Evolutionary conservation across 2,329 filamentous ascomycete species (phyloP), one percentile per base, ranked within the genome.

Genomic region (Ceratocystis albifundus): DNA sequence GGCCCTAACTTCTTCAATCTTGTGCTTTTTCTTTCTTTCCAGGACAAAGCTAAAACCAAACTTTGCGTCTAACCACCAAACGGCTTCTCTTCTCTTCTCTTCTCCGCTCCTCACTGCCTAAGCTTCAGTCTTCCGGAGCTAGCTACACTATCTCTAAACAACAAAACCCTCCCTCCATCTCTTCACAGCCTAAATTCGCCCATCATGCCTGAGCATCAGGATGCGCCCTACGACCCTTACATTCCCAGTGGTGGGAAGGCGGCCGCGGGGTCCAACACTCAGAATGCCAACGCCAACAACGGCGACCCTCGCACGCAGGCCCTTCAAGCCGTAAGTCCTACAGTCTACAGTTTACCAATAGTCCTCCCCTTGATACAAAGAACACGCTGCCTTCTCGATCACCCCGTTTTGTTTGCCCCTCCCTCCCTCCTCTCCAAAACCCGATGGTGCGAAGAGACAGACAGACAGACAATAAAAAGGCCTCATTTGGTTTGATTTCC

Each of bases 161-260:
- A 46, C 22, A 64, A 28, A 22, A 32, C n/a, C 8, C 20, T 6
- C 36, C 41, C 36, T 59, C 20, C 64, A 20, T 20, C 17, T 64
- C 22, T 64, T 53, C 59, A 66, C 22, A 61, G 61, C 28, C 50
- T 17, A 61, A 44, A 61, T 44, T 61, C 57, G 46, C 48, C 57
- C 72, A 77, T 70, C 72, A 84, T 84, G 82, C 77, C 82, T 71
- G 78, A 77, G 73, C 63, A 62, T 48, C 77, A 80, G 71, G 80
- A 82, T 68, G 78, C 81, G 74, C 89, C 89, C 71, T 95, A 95
- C 78, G 90, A 95, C 78, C 90, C 90, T 70, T 95, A 94, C 79
- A 92, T 93, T 76, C 90, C 90, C 74, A 84, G 83, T 75, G 65
- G 66, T 36, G 65, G 65, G n/a, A 62, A 67, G 44, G 76, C 77